Evolutionary conservation across 2,329 filamentous ascomycete genomes (phyloP), one percentile per base, ranked within the genome.

Genomic region (Aspergillus japonicus): DNA sequence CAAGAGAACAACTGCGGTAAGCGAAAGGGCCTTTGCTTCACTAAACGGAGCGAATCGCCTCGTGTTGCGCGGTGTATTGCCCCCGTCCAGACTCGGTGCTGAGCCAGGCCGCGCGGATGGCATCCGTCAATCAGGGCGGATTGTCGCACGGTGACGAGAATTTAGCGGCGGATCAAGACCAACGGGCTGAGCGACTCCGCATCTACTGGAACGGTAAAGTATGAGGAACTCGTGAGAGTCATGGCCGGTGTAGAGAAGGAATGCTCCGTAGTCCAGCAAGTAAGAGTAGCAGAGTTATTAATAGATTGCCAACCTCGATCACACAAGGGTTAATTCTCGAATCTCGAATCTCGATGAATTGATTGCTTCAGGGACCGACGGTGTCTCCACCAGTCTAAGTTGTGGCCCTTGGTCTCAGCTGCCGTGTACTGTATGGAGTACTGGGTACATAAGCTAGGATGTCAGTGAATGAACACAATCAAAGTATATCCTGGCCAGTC

Each of bases 101-200:
- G 57, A 59, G 59, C 47, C 31, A 58, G 60, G 47, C 42, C 53
- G 56, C 49, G 53, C 61, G 60, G 55, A 62, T 63, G 59, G 63
- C 62, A 61, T 60, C 57, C 56, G 39, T 66, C 63, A 66, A 65
- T 66, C 63, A 66, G 54, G 56, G 53, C 48, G 24, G 50, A 50
- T 47, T 35, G 59, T 62, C 51, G 61, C 64, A 57, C 61, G 54
- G 59, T 61, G 56, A 50, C 24, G 31, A 29, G 26, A 29, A 54
- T 58, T 62, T 68, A 69, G 67, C 64, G 67, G 67, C 61, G 66
- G 65, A 68, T 69, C 65, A 57, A 39, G 66, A 64, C 65, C 66
- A 65, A 68, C 65, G 60, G 39, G 62, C 65, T 69, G 64, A 67
- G 62, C 67, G 50, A 61, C 62, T 60, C 65, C 61, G 26, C 48